Evolutionary conservation across 2,329 filamentous ascomycete species (phyloP).

Genomic region (Magnaporthales sp.): DNA sequence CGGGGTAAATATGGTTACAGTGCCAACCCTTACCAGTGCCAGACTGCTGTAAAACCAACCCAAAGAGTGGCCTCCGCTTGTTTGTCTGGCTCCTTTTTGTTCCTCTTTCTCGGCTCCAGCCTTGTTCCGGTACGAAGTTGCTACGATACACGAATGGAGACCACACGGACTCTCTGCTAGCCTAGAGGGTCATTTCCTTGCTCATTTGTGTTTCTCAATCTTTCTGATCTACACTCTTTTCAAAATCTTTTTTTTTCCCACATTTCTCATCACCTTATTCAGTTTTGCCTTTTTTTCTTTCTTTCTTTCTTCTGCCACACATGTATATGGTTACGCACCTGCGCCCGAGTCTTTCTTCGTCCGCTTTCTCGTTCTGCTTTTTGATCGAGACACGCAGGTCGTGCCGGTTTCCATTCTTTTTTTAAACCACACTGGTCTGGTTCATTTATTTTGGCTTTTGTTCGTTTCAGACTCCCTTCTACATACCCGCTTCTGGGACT

Average conservation of each 20-base stretch:
- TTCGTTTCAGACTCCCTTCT: background rate
- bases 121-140: background rate
- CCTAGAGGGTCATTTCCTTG: background rate
- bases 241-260: background rate
- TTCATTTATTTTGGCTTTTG: background rate
- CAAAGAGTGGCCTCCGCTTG: background rate
- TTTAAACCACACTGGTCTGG: background rate
- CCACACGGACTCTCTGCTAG: background rate
- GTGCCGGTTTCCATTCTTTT: background rate
- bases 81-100: background rate
- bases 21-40: too few relatives aligned
- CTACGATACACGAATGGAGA: background rate
- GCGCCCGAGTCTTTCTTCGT: background rate
- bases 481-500: background rate
- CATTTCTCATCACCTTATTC: background rate
- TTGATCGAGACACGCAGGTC: conserved; percentile 1
- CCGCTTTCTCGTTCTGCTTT: background rate
- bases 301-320: background rate
- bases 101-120: background rate
- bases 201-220: background rate
- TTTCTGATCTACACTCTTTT: background rate
- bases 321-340: background rate
- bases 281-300: background rate
- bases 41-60: too few relatives aligned
- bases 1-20: too few relatives aligned